Evolutionary conservation across 176 grass and related monocot genomes (phyloP), one percentile per base, ranked within the genome.

Genomic region (Aegilops longissima): DNA sequence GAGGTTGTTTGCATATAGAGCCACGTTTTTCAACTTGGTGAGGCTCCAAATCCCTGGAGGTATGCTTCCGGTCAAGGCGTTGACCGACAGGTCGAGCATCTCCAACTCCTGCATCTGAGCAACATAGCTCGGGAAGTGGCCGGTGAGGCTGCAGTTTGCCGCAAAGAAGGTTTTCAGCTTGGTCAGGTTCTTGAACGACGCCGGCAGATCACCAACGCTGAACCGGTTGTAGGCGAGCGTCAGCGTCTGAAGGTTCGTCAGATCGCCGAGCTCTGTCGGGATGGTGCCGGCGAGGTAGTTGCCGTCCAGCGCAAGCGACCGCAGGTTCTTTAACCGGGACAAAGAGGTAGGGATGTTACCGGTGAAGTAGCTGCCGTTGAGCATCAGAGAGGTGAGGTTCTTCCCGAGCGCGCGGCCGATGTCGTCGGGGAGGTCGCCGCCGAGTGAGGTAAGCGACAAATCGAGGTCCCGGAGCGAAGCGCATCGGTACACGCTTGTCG

Each of bases 1-100:
- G 20, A 94, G 7, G 0, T 59, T 87, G 73, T 96, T 98, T 0
- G 2, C 0, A 9, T 0, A 61, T 1, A 92, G 8, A 80, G 2
- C 9, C 42, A 98, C 49, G 5, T 0, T 0, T 11, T 73, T 6
- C 78, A 98, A 54, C 6, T 83, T 96, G 36, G n/a, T 56, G 4
- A 98, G 73, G 67, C 12, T 86, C 96, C 96, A 98, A 13, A 98
- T 29, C 18, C 47, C 75, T 8, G 84, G 44, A 25, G 95, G 95
- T 31, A 98, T 89, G 8, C 71, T 86, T 35, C 93, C 96, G 12
- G 34, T 76, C 5, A 98, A 77, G 14, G 16, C 12, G 63, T 95
- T 98, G 0, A 0, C 0, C 4, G 78, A 9, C 24, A 98, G 80
- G 33, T 86, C 81, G 18, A 98, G 83, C 0, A 12, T 0, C 66